Conservation (phyloP, 1,284 basidiomycete species). For the Filobasidium uniguttulatum region DNA sequence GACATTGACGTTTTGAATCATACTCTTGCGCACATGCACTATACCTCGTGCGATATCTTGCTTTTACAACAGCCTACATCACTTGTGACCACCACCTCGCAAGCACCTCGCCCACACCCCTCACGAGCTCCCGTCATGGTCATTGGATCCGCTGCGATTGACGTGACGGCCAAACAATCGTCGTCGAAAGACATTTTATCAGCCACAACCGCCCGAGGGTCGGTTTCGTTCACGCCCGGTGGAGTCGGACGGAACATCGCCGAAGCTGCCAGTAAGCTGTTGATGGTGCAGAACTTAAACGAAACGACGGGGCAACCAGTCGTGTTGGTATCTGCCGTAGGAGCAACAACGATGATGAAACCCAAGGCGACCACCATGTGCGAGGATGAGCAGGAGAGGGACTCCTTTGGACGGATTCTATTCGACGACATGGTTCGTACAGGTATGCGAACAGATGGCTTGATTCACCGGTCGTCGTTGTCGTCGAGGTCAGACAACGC, state of each 20-base stretch:
- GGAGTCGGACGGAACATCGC: slow-evolving; percentile 92
- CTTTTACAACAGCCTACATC: too few species aligned
- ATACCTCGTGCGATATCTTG: too few species aligned
- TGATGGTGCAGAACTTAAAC: slow-evolving; percentile 16
- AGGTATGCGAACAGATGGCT: slow-evolving; percentile 72
- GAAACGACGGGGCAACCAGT: too few species aligned
- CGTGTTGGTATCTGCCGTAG: slow-evolving; percentile 39
- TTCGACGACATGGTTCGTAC: slow-evolving; percentile 44
- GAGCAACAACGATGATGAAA: slow-evolving; percentile 5
- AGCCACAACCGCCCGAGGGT: slow-evolving; percentile 67
- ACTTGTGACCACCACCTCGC: too few species aligned
- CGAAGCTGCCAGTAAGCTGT: slow-evolving; percentile 49
- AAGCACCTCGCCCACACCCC: slow-evolving; percentile 9
- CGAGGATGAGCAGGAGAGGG: slow-evolving; percentile 36
- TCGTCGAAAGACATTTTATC: slow-evolving; percentile 23
- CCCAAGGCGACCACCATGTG: neutral
- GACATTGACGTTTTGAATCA: too few species aligned
- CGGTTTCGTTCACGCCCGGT: slow-evolving; percentile 58
- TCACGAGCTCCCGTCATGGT: slow-evolving; percentile 44
- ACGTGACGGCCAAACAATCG: slow-evolving; percentile 54
- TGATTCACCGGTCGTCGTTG: slow-evolving; percentile 40
- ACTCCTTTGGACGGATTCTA: slow-evolving; percentile 56
- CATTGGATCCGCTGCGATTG: slow-evolving; percentile 71
- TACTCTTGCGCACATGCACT: too few species aligned
- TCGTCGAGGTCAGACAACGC: too few species aligned